phyloP scores from a whole-genome alignment of 2,329 filamentous ascomycete species.

The Cladorrhinum sp. region DNA sequence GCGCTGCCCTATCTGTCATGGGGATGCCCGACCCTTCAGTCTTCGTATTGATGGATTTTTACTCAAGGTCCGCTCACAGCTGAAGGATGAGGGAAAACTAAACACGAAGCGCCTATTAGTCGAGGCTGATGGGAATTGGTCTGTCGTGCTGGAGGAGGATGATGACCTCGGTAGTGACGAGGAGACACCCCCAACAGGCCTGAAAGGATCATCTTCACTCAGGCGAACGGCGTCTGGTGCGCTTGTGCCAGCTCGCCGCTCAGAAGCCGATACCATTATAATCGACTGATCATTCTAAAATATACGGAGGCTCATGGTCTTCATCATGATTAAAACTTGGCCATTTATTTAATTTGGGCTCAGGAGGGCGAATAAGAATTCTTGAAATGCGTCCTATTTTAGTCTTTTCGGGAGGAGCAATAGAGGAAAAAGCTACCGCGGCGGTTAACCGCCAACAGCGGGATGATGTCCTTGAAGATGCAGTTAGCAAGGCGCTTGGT shows the following conservation, averaged over 20 bases:
- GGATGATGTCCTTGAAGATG: no score
- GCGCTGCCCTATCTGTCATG: constrained; percentile 80
- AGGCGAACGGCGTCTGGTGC: background rate
- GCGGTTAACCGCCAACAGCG: no score
- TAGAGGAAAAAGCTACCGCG: no score
- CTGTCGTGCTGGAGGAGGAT: constrained; percentile 36
- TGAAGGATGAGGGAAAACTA: constrained; percentile 49
- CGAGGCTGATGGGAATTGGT: constrained; percentile 64
- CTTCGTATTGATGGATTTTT: constrained; percentile 76
- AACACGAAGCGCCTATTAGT: constrained; percentile 61
- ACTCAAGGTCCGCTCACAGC: constrained; percentile 53
- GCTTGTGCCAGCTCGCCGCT: background rate
- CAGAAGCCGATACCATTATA: constrained; percentile 21
- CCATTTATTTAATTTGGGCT: background rate
- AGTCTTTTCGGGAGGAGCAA: no score
- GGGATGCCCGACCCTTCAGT: constrained; percentile 70
- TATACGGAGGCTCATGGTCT: background rate
- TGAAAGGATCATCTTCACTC: background rate
- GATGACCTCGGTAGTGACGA: constrained; percentile 35
- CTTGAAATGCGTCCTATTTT: no score
- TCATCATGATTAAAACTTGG: background rate
- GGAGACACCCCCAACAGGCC: constrained; percentile 10
- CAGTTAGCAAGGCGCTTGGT: no score
- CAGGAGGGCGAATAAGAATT: no score
- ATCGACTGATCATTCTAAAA: constrained; percentile 10